A percentile compares a stretch with the other conserved stretches of the same genome.
Conservation (phyloP, 2,329 filamentous ascomycete genomes). For the Beauveria sp. region DNA sequence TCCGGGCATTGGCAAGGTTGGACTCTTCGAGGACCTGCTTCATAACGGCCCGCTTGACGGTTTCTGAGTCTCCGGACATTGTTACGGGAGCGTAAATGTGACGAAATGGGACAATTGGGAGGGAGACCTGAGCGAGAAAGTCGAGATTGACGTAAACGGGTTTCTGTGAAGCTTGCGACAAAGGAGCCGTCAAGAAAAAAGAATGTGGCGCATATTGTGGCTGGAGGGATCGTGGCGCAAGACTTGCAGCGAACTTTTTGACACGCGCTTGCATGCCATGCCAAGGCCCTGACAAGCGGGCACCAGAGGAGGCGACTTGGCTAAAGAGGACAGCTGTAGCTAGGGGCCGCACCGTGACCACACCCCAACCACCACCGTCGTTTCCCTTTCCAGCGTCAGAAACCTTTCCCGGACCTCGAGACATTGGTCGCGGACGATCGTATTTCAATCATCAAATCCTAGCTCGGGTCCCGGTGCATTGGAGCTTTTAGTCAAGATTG, state of each 20-base stretch:
- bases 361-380: constrained; percentile 2
- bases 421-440: background rate
- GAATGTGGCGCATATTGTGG: background rate
- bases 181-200: background rate
- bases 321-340: constrained; percentile 10
- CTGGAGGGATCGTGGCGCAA: background rate
- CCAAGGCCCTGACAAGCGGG: constrained; percentile 1
- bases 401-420: background rate
- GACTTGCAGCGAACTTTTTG: background rate
- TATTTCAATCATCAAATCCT: background rate
- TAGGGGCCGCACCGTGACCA: background rate
- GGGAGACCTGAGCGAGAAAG: background rate
- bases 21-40: constrained; percentile 57
- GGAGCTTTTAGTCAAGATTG: background rate
- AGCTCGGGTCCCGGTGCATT: background rate
- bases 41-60: constrained; percentile 54
- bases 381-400: background rate
- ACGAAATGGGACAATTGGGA: background rate
- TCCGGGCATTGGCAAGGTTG: constrained; percentile 60
- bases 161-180: background rate
- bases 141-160: background rate
- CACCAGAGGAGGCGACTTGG: background rate
- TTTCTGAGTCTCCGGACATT: constrained; percentile 48
- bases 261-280: background rate
- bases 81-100: constrained; percentile 3